Evolutionary conservation across 2,329 filamentous ascomycete genomes (phyloP).

Genomic region (Uncinocarpus reesii): DNA sequence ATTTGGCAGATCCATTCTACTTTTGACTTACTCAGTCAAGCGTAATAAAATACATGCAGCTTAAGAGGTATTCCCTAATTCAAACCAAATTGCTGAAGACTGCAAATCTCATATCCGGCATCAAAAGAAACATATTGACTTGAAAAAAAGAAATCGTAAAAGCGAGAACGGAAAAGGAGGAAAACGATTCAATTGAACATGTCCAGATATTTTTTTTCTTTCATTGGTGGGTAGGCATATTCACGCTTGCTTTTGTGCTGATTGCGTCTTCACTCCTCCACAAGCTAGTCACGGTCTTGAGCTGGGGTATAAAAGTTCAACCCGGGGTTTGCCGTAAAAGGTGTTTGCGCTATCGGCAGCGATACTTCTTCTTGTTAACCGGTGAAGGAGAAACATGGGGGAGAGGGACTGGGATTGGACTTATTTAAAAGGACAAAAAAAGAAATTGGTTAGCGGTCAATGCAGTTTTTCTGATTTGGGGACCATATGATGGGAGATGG

Average conservation of each 20-base stretch:
- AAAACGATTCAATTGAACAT: not conserved
- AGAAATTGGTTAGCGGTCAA: slow-evolving; percentile 3
- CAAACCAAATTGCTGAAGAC: no score
- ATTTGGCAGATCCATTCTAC: no score
- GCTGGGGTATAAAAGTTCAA: slow-evolving; percentile 92
- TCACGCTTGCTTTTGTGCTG: slow-evolving; percentile 70
- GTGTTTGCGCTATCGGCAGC: slow-evolving; percentile 86
- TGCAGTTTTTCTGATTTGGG: no score
- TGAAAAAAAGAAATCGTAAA: not conserved
- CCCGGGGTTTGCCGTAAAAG: slow-evolving; percentile 88
- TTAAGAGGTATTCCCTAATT: no score
- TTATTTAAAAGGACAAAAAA: not conserved
- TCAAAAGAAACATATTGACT: no score
- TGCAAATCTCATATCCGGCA: no score
- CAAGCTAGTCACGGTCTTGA: slow-evolving; percentile 91
- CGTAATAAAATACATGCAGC: no score
- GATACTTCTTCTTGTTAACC: slow-evolving; percentile 77
- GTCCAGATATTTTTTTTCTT: no score
- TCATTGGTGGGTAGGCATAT: slow-evolving; percentile 65
- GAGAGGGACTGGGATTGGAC: slow-evolving; percentile 51
- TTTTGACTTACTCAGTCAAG: no score
- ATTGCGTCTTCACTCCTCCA: slow-evolving; percentile 83
- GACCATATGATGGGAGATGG: not conserved
- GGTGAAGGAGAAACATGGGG: slow-evolving; percentile 56
- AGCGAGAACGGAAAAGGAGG: no score